phyloP scores from a whole-genome alignment of 2,329 filamentous ascomycete species.

The Xylariales sp. region DNA sequence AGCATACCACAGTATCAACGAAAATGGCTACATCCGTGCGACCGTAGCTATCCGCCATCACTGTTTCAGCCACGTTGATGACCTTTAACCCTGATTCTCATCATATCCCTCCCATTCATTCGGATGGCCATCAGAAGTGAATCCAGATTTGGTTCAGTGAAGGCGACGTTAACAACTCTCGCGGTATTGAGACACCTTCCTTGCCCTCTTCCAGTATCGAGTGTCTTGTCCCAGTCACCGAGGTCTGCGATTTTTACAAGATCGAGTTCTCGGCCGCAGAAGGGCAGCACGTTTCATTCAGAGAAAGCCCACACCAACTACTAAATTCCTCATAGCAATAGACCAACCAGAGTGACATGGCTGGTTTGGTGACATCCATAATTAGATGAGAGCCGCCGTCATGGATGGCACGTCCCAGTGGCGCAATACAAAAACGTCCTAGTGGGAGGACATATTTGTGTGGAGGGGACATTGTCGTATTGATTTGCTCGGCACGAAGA shows the following conservation, averaged over 20 bases:
- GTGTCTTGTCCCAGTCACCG: background rate
- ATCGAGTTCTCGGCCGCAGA: no score
- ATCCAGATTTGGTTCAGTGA: background rate
- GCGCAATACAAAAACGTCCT: no score
- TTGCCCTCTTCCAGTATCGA: background rate
- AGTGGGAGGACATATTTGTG: no score
- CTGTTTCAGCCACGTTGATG: background rate
- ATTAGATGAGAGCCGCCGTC: constrained; percentile 7
- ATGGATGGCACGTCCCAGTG: background rate
- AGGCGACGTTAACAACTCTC: background rate
- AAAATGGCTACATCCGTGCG: no score
- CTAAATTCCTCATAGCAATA: constrained; percentile 9
- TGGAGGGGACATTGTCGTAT: no score
- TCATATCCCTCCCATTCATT: background rate
- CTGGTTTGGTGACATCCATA: constrained; percentile 7
- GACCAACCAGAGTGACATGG: constrained; percentile 10
- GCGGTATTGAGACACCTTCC: background rate
- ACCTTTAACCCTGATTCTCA: background rate
- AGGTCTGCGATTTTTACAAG: no score
- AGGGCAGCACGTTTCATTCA: no score
- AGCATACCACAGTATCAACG: no score
- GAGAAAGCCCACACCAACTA: no score
- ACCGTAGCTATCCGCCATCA: background rate
- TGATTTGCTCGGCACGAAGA: no score
- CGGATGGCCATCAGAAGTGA: background rate